Percentiles rank a stretch among this genome's conserved stretches.
Conservation (phyloP, 345 rosid species). For the Sisymbrium irio region DNA sequence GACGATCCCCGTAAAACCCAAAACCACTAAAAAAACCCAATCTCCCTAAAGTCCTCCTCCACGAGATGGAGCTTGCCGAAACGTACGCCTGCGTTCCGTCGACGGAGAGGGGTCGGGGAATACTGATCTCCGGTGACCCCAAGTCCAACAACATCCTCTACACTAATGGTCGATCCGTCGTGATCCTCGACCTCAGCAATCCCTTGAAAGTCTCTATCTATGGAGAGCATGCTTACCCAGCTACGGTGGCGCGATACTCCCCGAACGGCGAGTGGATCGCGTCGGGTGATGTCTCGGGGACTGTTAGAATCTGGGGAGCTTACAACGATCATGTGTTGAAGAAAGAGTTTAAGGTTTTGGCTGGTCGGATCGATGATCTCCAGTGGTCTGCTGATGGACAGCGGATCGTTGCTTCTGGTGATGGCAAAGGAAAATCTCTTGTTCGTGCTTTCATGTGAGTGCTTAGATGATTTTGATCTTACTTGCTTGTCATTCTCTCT, state of each 20-base stretch:
- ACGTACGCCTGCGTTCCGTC: slow-evolving; percentile 86
- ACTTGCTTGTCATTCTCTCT: not conserved
- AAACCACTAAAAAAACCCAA: not conserved
- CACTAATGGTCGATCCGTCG: slow-evolving; percentile 86
- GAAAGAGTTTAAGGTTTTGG: slow-evolving; percentile 86
- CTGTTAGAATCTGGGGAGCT: slow-evolving; percentile 97
- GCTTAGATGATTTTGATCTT: too few species aligned
- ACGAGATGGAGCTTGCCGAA: slow-evolving; percentile 59
- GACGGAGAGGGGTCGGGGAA: slow-evolving; percentile 93
- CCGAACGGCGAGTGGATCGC: slow-evolving; percentile 99
- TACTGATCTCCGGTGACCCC: slow-evolving; percentile 72
- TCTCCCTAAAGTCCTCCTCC: slow-evolving; percentile 9
- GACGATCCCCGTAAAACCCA: slow-evolving; percentile 6
- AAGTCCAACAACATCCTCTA: slow-evolving; percentile 71
- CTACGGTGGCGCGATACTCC: slow-evolving; percentile 89
- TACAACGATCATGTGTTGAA: slow-evolving; percentile 73
- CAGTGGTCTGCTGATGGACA: slow-evolving; percentile 97
- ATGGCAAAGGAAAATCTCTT: slow-evolving; percentile 88
- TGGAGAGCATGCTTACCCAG: slow-evolving; percentile 90
- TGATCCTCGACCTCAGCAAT: slow-evolving; percentile 75
- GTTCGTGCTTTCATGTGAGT: slow-evolving; percentile 98
- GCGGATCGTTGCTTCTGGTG: slow-evolving; percentile 93
- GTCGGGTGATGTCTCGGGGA: slow-evolving; percentile 85
- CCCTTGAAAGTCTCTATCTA: slow-evolving; percentile 80
- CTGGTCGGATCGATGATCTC: slow-evolving; percentile 98